Conservation (phyloP, 768 basidiomycete species). For the Lactarius sanguifluus region DNA sequence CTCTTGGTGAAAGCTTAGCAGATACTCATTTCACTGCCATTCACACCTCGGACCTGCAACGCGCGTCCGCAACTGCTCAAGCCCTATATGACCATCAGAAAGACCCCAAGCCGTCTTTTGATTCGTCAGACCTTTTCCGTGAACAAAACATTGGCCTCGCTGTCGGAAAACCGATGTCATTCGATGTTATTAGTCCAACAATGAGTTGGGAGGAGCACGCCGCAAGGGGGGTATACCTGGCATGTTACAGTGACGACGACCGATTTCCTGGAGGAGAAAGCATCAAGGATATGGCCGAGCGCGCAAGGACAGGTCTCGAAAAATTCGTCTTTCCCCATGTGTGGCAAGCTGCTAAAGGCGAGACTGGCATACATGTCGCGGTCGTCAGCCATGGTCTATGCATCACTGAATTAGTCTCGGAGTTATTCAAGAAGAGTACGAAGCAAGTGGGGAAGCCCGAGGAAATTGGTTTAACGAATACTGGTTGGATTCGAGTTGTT, state of each 20-base stretch:
- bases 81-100: conserved; percentile 51
- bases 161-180: conserved; percentile 58
- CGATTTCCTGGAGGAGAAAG: conserved; percentile 72
- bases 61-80: conserved; percentile 61
- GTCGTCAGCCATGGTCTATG: conserved; percentile 76
- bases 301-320: conserved; percentile 52
- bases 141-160: conserved; percentile 72
- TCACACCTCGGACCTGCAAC: conserved; percentile 63
- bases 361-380: conserved; percentile 51
- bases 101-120: conserved; percentile 47
- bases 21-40: conserved; percentile 51
- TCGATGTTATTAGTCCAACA: conserved; percentile 24
- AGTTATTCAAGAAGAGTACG: conserved; percentile 46
- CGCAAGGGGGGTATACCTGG: conserved; percentile 53
- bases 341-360: conserved; percentile 40
- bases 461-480: conserved; percentile 54
- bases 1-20: conserved; percentile 56
- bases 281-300: conserved; percentile 54
- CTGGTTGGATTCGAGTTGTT: conserved; percentile 62
- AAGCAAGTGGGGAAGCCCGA: conserved; percentile 37
- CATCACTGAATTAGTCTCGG: conserved; percentile 52
- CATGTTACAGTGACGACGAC: conserved; percentile 44
- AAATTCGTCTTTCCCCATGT: conserved; percentile 57
- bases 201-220: conserved; percentile 46
- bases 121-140: conserved; percentile 51